Base-by-base conservation (phyloP, 1,139 yeast genomes). In the Sugiyamaella novakii region DNA sequence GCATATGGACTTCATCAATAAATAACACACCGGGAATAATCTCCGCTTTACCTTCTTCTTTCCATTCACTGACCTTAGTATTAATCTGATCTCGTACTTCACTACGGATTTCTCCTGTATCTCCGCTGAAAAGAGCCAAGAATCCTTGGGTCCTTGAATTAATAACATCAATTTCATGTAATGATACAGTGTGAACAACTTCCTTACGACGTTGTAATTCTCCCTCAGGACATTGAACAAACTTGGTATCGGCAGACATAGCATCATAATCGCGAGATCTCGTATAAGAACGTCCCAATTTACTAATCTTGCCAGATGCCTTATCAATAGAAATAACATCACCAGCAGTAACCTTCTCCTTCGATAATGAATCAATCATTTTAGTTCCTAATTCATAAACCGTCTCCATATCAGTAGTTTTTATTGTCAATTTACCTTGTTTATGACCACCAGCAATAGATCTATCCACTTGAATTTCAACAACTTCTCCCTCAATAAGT, bases 381-480 rank as follows among this genome's bases (percentile, higher is more conserved):
- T 94, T 92, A 66, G 86, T 85, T 53, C 98, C 98, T 62, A 94
- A 77, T 72, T 92, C 99, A 71, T 94, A 92, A 56, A 92, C 87
- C 25, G 98, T 92, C 72, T 94, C 98, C 98, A 94, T 94, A 68
- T 94, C 98, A 12, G 98, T 92, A 36, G 98, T 94, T 67, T 94
- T 89, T 65, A 94, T 91, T 21, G 98, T 94, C 63, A 94, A 78
- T 68, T 94, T 92, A 47, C 98, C 98, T 72, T 92, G 98, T 68
- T 92, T 92, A 71, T 89, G 97, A 50, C 98, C 98, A 30, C 98
- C 98, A 14, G 97, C 87, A 54, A 94, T 80, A 12, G 96, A 87
- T 66, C 98, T 81, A 70, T 92, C 99, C 59, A 94, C 91, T 72
- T 91, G 98, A 65, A 92, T 88, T 70, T 92, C 99, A 34, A 94